Evolutionary conservation across 352 stramenopile genomes (phyloP).

Genomic region (Pythium angustatum): DNA sequence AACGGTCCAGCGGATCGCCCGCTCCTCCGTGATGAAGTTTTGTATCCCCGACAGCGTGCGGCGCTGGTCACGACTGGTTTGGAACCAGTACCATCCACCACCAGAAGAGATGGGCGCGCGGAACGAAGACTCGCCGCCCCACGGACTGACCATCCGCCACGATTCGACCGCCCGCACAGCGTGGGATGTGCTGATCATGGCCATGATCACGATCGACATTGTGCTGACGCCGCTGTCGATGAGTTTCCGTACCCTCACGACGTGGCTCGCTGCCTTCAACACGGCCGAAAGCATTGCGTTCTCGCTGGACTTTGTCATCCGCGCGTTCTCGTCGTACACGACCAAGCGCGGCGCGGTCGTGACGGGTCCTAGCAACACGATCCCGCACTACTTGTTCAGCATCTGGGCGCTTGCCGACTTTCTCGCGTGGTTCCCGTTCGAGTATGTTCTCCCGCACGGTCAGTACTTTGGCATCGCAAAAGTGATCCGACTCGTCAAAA

Average conservation of each 20-base stretch:
- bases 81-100: too few species aligned
- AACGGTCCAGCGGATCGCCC: not conserved
- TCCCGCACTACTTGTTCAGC: slow-evolving; percentile 53
- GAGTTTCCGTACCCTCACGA: slow-evolving; percentile 42
- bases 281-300: slow-evolving; percentile 46
- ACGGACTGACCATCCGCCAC: slow-evolving; percentile 53
- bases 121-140: slow-evolving; percentile 30
- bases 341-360: slow-evolving; percentile 50
- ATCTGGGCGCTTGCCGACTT: slow-evolving; percentile 60
- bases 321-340: slow-evolving; percentile 57
- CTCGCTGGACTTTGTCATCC: slow-evolving; percentile 53
- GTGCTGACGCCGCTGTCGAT: slow-evolving; percentile 41
- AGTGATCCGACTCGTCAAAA: slow-evolving; percentile 70
- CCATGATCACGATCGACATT: not conserved
- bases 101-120: slow-evolving; percentile 47
- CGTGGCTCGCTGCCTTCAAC: slow-evolving; percentile 37
- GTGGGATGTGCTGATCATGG: slow-evolving; percentile 53
- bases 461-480: slow-evolving; percentile 62
- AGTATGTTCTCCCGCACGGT: slow-evolving; percentile 40
- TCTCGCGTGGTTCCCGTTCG: slow-evolving; percentile 73
- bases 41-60: not conserved
- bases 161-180: slow-evolving; percentile 41
- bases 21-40: not conserved
- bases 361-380: slow-evolving; percentile 43
- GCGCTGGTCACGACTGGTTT: too few species aligned